Evolutionary conservation across 768 basidiomycete genomes (phyloP).

Genomic region (Collybiopsis luxurians): DNA sequence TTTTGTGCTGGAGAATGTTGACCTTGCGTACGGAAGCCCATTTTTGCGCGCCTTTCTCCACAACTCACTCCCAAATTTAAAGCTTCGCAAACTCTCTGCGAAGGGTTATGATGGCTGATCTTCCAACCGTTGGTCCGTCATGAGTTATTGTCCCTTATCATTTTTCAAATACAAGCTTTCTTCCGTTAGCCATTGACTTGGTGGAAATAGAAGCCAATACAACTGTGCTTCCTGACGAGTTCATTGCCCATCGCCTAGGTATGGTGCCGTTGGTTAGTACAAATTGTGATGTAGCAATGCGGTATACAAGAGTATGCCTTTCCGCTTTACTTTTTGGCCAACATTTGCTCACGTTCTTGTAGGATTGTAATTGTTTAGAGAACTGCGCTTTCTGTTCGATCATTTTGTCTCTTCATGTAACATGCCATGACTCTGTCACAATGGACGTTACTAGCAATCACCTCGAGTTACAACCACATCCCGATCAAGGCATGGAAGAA

Average conservation of each 20-base stretch:
- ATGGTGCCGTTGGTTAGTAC: slow-evolving; percentile 88
- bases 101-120: slow-evolving; percentile 93
- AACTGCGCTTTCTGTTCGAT: slow-evolving; percentile 88
- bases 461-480: slow-evolving; percentile 58
- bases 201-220: slow-evolving; percentile 92
- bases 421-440: slow-evolving; percentile 68
- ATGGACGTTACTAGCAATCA: slow-evolving; percentile 88
- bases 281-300: slow-evolving; percentile 86
- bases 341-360: slow-evolving; percentile 2
- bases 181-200: slow-evolving; percentile 82
- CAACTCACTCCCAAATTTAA: slow-evolving; percentile 13
- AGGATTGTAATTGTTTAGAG: slow-evolving; percentile 92
- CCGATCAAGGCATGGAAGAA: slow-evolving; percentile 27
- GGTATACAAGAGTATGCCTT: slow-evolving; percentile 63
- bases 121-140: slow-evolving; percentile 88
- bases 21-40: slow-evolving; percentile 72
- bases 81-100: slow-evolving; percentile 95
- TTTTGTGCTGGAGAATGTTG: slow-evolving; percentile 94
- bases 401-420: slow-evolving; percentile 71
- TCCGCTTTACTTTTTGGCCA: not conserved
- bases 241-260: slow-evolving; percentile 93
- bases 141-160: not conserved
- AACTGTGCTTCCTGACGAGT: slow-evolving; percentile 93
- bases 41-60: slow-evolving; percentile 8
- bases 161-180: not conserved